Evolutionary conservation across 805 yeast species (phyloP).

Genomic region (Candida cerambycidarum): DNA sequence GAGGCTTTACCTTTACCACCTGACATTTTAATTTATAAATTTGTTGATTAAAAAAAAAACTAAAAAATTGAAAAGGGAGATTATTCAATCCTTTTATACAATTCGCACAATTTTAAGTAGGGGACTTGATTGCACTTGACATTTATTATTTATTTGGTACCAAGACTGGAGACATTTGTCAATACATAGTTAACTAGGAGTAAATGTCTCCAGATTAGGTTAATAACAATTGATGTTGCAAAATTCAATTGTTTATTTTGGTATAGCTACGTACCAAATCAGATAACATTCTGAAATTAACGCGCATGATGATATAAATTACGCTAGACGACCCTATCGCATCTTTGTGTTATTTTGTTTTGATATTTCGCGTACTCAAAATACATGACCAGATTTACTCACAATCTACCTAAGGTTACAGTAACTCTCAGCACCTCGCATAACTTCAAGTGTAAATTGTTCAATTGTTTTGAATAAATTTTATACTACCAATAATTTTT

Average conservation of each 20-base stretch:
- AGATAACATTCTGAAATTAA: not conserved
- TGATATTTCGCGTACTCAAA: conserved; percentile 2
- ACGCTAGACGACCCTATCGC: not conserved
- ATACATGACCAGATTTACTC: conserved; percentile 5
- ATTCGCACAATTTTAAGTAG: conserved; percentile 3
- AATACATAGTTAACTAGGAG: not conserved
- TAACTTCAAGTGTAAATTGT: not conserved
- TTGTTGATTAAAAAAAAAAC: conserved; percentile 5
- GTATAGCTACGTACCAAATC: not conserved
- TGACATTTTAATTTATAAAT: conserved; percentile 52
- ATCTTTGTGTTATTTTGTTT: not conserved
- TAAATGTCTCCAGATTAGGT: not conserved
- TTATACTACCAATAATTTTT: not conserved
- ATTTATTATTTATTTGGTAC: not conserved
- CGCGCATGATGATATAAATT: not conserved
- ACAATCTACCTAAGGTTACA: not conserved
- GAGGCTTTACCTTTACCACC: conserved; percentile 94
- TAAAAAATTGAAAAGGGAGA: conserved; percentile 6
- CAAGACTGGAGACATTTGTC: not conserved
- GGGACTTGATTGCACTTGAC: not conserved
- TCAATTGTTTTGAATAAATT: conserved; percentile 3
- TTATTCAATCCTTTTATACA: conserved; percentile 6
- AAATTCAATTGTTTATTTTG: conserved; percentile 2
- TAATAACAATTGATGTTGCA: not conserved
- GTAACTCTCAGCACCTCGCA: not conserved